phyloP scores from a whole-genome alignment of 108 stramenopile species.

The Tribonema minus region DNA sequence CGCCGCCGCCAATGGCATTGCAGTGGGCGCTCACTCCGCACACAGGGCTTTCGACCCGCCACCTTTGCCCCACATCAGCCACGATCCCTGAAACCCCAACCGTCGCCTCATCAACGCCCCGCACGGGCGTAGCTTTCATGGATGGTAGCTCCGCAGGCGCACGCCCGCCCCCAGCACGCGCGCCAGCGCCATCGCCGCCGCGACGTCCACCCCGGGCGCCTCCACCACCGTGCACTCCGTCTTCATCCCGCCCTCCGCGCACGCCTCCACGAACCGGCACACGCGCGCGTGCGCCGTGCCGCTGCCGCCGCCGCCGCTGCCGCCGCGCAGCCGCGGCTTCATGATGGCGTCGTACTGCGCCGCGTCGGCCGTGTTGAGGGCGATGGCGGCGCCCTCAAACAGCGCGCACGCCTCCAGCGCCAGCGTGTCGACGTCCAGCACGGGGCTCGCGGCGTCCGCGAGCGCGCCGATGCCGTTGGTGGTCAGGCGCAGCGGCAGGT shows the following conservation, averaged over 20 bases:
- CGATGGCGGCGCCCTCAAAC: slow-evolving; percentile 19
- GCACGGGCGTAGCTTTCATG: too few species aligned
- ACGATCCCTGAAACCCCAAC: too few species aligned
- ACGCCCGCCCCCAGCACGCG: slow-evolving; percentile 4
- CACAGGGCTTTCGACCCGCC: too few species aligned
- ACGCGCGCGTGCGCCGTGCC: slow-evolving; percentile 11
- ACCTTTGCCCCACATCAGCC: too few species aligned
- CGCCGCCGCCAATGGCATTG: too few species aligned
- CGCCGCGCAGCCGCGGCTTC: too few species aligned
- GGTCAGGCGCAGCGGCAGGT: slow-evolving; percentile 9
- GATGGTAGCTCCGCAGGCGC: slow-evolving; percentile 5
- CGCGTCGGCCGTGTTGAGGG: slow-evolving; percentile 35
- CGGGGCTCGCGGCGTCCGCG: neutral
- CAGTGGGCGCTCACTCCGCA: too few species aligned
- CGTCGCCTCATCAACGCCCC: too few species aligned
- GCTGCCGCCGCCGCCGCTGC: too few species aligned
- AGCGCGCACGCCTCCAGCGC: neutral
- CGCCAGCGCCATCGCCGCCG: neutral
- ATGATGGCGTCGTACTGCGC: slow-evolving; percentile 18
- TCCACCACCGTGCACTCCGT: slow-evolving; percentile 36
- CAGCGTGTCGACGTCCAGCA: neutral
- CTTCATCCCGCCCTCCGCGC: slow-evolving; percentile 6
- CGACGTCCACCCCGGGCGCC: slow-evolving; percentile 3
- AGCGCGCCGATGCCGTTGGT: slow-evolving; percentile 21
- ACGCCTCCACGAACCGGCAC: neutral